Percentiles rank a stretch among this genome's conserved stretches.
These are phyloP conservation scores for Hypsizygus ulmarius DNA, from an alignment of 1,284 basidiomycete genomes.

Conservation along the genomic window DNA sequence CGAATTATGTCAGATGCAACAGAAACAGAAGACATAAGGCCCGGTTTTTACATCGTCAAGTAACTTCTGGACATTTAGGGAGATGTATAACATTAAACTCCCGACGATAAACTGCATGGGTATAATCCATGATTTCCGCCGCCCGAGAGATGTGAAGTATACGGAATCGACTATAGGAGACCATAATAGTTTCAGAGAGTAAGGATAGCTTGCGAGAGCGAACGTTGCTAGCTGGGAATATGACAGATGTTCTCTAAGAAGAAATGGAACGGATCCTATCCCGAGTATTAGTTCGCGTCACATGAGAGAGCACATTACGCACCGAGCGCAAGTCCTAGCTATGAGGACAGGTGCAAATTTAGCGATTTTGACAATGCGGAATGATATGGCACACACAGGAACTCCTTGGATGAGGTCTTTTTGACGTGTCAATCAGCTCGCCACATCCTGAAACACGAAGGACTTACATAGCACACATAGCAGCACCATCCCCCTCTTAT, in stretches of 20 bases:
- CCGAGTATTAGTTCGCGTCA: conserved; percentile 7
- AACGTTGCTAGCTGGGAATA: conserved; percentile 97
- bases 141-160: conserved; percentile 79
- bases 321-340: conserved; percentile 79
- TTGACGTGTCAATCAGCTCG: conserved; percentile 38
- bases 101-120: conserved; percentile 95
- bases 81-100: conserved; percentile 85
- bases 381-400: conserved; percentile 63
- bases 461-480: conserved; percentile 87
- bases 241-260: conserved; percentile 91
- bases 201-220: conserved; percentile 93
- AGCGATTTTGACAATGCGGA: conserved; percentile 17
- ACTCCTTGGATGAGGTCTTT: conserved; percentile 87
- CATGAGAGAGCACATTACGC: conserved; percentile 18
- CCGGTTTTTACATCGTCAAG: conserved; percentile 71
- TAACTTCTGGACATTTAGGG: conserved; percentile 75
- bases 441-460: conserved; percentile 5
- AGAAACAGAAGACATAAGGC: conserved; percentile 7
- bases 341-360: conserved; percentile 8
- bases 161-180: conserved; percentile 96
- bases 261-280: conserved; percentile 92
- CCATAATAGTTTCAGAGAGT: conserved; percentile 97
- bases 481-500: conserved; percentile 84
- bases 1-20: conserved; percentile 13
- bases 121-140: conserved; percentile 98